Percentiles rank a stretch among this genome's conserved stretches.
phyloP scores from a whole-genome alignment of 2,329 filamentous ascomycete genomes.

The Nigrograna mackinnonii region DNA sequence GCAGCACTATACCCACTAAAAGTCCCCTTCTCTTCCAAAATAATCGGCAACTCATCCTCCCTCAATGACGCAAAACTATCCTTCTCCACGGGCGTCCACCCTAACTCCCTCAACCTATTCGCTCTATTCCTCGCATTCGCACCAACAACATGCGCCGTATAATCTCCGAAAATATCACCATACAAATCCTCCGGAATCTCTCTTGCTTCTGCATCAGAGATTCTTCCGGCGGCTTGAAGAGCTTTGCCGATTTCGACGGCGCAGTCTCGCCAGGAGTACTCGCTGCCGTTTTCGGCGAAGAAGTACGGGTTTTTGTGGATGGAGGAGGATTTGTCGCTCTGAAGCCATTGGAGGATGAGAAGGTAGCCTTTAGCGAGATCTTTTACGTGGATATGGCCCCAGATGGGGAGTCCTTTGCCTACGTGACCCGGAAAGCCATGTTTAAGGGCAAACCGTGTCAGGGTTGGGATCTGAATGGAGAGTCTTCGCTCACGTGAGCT shows the following conservation, averaged over 20 bases:
- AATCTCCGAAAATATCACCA: slow-evolving; percentile 44
- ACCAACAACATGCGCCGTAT: slow-evolving; percentile 43
- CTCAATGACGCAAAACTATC: slow-evolving; percentile 40
- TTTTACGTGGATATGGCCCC: slow-evolving; percentile 51
- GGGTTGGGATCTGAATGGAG: slow-evolving; percentile 52
- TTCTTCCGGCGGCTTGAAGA: slow-evolving; percentile 83
- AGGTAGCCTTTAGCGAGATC: slow-evolving; percentile 54
- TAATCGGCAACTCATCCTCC: slow-evolving; percentile 49
- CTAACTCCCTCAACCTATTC: slow-evolving; percentile 48
- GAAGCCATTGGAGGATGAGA: slow-evolving; percentile 51
- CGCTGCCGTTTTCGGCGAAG: slow-evolving; percentile 52
- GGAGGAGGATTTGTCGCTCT: slow-evolving; percentile 31
- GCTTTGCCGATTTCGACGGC: slow-evolving; percentile 91
- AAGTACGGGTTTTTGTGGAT: slow-evolving; percentile 52
- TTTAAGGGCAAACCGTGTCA: slow-evolving; percentile 53
- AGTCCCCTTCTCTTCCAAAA: slow-evolving; percentile 33
- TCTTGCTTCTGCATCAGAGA: slow-evolving; percentile 68
- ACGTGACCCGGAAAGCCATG: slow-evolving; percentile 51
- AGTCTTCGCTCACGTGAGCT: slow-evolving; percentile 44
- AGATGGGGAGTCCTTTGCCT: slow-evolving; percentile 47
- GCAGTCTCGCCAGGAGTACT: slow-evolving; percentile 63
- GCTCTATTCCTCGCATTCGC: slow-evolving; percentile 48
- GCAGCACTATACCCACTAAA: too few relatives aligned
- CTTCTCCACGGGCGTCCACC: slow-evolving; percentile 53
- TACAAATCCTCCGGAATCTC: slow-evolving; percentile 43